Percentiles rank a stretch among this genome's conserved stretches.
Evolutionary conservation across 73 alveolate genomes (phyloP).

Genomic region (Symbiodinium natans): DNA sequence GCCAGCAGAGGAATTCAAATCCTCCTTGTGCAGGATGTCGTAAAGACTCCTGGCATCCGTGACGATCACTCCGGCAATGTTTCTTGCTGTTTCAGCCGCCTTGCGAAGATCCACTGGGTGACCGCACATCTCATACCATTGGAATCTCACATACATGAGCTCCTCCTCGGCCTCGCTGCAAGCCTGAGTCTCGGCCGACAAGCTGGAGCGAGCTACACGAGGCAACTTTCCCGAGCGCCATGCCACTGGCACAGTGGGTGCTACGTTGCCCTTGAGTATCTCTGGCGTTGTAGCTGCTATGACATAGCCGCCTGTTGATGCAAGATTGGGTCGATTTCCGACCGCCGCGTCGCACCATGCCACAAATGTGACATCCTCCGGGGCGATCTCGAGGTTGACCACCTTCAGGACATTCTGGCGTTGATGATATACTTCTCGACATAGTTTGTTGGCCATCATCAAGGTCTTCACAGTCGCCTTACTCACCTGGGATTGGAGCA

Average conservation of each 20-base stretch:
- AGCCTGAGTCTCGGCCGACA: constrained; percentile 42
- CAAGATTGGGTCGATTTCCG: not conserved
- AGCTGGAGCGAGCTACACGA: not conserved
- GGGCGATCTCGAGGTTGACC: not conserved
- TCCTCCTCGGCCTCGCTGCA: constrained; percentile 29
- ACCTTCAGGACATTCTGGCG: not conserved
- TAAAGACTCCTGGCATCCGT: constrained; percentile 8
- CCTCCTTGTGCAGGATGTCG: constrained; percentile 5
- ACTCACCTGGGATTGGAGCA: not conserved
- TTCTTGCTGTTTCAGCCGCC: not conserved
- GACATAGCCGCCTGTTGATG: constrained; percentile 12
- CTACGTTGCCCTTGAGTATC: not conserved
- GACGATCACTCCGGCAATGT: not conserved
- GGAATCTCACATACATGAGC: not conserved
- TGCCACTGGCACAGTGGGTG: not conserved
- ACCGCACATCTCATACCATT: constrained; percentile 26
- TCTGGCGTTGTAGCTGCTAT: not conserved
- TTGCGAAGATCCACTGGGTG: not conserved
- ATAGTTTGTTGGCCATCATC: constrained; percentile 1
- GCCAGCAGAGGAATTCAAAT: not conserved
- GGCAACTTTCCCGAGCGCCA: not conserved
- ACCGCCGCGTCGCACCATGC: constrained; percentile 43
- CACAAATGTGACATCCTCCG: not conserved
- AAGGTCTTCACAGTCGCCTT: not conserved
- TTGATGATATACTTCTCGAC: not conserved